phyloP scores from a whole-genome alignment of 176 grass and related monocot species.

The Saccharum spontaneum region DNA sequence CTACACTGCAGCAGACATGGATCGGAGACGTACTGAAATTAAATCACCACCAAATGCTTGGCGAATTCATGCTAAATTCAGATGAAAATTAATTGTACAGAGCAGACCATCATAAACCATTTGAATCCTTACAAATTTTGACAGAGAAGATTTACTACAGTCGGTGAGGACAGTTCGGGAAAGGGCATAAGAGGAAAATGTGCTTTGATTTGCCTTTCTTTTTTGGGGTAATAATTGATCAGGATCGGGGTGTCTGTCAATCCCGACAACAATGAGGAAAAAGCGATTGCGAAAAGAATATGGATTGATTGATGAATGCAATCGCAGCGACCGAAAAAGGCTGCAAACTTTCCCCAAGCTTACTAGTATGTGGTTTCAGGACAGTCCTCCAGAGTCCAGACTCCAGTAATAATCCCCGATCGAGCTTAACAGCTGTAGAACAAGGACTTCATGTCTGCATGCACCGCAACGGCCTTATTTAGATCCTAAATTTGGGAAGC shows the following conservation, averaged over 20 bases:
- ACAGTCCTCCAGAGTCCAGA: too few species aligned
- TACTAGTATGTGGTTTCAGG: too few species aligned
- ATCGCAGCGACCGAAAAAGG: not conserved
- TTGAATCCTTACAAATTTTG: not conserved
- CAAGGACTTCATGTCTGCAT: too few species aligned
- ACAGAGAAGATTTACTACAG: not conserved
- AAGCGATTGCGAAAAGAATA: not conserved
- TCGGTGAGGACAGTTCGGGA: not conserved
- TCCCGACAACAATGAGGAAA: not conserved
- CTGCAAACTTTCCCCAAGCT: not conserved
- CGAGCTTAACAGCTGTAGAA: too few species aligned
- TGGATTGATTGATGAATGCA: not conserved
- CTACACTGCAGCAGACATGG: conserved; percentile 21
- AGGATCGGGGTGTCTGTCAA: not conserved
- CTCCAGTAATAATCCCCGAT: too few species aligned
- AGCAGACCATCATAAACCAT: not conserved
- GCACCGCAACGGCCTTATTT: too few species aligned
- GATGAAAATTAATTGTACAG: not conserved
- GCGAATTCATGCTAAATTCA: not conserved
- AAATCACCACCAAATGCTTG: not conserved
- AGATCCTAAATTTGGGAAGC: too few species aligned
- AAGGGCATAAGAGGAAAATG: too few species aligned
- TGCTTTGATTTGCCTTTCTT: too few species aligned
- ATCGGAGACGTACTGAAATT: not conserved
- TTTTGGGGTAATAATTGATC: not conserved